phyloP scores from a whole-genome alignment of 2,329 filamentous ascomycete genomes.

The Sclerotinia trifoliorum region DNA sequence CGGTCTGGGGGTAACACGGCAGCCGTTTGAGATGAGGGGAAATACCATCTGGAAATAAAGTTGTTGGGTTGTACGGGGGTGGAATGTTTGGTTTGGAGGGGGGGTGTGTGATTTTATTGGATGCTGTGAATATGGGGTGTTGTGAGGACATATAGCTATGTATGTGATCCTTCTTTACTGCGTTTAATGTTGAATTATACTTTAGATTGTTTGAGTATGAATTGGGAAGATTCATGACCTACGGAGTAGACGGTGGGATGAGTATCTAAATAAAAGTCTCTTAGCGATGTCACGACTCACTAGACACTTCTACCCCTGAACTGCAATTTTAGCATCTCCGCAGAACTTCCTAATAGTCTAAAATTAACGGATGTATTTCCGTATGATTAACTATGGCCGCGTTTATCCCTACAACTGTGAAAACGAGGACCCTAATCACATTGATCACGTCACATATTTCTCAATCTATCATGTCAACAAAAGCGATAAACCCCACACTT shows the following conservation, averaged over 20 bases:
- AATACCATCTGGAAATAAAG: background rate
- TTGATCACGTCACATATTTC: slow-evolving; percentile 14
- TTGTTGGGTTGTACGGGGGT: slow-evolving; percentile 8
- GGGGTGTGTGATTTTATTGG: background rate
- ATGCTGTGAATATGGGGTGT: background rate
- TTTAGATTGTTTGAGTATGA: background rate
- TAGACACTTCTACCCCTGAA: background rate
- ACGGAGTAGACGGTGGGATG: background rate
- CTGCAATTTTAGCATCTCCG: background rate
- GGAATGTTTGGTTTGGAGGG: background rate
- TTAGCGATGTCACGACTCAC: background rate
- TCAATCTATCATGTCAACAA: background rate
- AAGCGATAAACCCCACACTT: slow-evolving; percentile 16
- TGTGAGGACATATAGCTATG: background rate
- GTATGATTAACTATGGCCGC: background rate
- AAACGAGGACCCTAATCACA: background rate
- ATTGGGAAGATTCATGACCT: background rate
- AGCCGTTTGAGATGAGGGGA: slow-evolving; percentile 23
- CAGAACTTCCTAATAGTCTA: background rate
- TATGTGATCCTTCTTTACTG: background rate
- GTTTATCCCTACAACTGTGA: background rate
- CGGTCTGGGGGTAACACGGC: slow-evolving; percentile 15
- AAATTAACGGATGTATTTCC: background rate
- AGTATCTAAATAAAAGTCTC: background rate
- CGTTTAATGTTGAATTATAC: background rate